Conservation (phyloP, 208 protist genomes). For the Acanthamoeba castellanii region DNA sequence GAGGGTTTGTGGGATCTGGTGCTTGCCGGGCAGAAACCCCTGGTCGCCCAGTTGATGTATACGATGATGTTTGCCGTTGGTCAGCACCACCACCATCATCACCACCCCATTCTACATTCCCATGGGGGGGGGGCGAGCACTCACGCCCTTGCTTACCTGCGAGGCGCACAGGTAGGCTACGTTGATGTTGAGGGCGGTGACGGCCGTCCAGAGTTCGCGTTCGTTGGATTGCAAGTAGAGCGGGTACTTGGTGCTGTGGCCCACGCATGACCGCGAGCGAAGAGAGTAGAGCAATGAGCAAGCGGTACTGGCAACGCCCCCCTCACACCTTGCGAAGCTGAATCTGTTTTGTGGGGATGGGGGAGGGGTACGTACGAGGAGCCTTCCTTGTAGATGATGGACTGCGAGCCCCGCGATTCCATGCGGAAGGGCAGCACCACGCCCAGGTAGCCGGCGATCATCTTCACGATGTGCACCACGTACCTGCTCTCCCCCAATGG, state of each 20-base stretch:
- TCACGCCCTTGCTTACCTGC: neutral
- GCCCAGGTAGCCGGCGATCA: conserved; percentile 30
- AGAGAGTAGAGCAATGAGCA: neutral
- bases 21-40: conserved; percentile 15
- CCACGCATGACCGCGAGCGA: neutral
- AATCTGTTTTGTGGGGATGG: no score
- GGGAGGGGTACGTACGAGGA: neutral
- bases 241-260: neutral
- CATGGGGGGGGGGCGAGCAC: no score
- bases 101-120: no score
- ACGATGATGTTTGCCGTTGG: neutral
- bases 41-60: neutral
- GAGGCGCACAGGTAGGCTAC: conserved; percentile 24
- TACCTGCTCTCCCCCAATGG: neutral
- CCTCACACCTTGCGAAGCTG: no score
- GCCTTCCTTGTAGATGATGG: conserved; percentile 52
- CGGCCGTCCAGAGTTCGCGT: conserved; percentile 15
- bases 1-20: conserved; percentile 6
- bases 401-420: conserved; percentile 37
- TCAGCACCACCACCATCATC: neutral
- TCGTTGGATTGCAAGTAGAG: conserved; percentile 29
- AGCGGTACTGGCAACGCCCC: no score
- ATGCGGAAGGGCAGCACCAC: conserved; percentile 22
- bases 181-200: conserved; percentile 35
- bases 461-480: conserved; percentile 27